Evolutionary conservation across 306 rosid species (phyloP), one percentile per base, ranked within the genome.

Genomic region (Prinsepia uniflora): DNA sequence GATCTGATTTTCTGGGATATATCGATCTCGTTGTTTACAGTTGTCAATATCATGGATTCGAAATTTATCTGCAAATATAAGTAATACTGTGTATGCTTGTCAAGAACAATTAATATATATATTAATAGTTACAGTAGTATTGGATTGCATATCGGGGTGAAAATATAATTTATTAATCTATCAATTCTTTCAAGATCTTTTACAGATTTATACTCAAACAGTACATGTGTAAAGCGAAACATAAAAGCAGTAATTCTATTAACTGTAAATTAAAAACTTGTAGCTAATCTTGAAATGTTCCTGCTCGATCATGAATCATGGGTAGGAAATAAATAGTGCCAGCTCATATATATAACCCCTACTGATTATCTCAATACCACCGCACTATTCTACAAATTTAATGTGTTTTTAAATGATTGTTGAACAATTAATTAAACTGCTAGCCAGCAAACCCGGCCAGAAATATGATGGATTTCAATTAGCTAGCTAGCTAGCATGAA

Each of bases 1-100:
- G 73, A 75, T 75, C 74, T 65, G 83, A 43, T 70, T 18, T 68
- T 14, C n/a, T 63, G 63, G 63, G 45, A 39, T 18, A 19, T 54
- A 19, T 61, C 36, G 36, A 5, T 47, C 40, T 13, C 44, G 41
- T 71, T 52, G 46, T 61, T 60, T 53, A 39, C 71, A 60, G 75
- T 49, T 56, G 72, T 63, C 68, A 24, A 41, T 43, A 14, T 52
- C 65, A 7, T 66, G 12, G 57, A 60, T 56, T 43, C 36, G 36
- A 30, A 30, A 30, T 30, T 30, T 30, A 30, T 30, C 36, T 30
- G 36, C 36, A 30, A 30, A 30, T 3, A 1, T 30, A 24, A 24
- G 30, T 24, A 30, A 30, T 30, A 30, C 36, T 18, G 34, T 47
- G 0, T 44, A 6, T 6, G 20, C 40, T 65, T 65, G 70, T 65